Conservation (phyloP, 129 eudicot genomes). For the Calendula officinalis region DNA sequence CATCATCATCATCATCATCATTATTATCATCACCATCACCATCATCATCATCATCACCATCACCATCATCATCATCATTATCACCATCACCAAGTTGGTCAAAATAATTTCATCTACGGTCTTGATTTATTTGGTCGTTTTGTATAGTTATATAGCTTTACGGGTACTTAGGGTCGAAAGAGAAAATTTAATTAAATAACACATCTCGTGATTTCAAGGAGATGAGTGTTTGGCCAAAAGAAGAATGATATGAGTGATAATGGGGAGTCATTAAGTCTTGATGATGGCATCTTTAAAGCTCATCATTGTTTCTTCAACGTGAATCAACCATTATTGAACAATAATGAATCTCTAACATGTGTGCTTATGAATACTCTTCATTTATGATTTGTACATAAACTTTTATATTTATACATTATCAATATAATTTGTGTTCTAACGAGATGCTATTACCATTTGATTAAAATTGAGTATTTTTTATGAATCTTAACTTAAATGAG, state of each 20-base stretch:
- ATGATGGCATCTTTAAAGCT: conserved; percentile 33
- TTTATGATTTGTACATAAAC: conserved; percentile 6
- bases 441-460: too few species aligned
- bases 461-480: too few species aligned
- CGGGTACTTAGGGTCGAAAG: neutral
- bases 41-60: conserved; percentile 22
- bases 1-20: conserved; percentile 26
- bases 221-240: conserved; percentile 14
- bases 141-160: conserved; percentile 18
- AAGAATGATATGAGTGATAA: conserved; percentile 23
- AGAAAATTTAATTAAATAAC: neutral
- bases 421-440: neutral
- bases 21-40: too few species aligned
- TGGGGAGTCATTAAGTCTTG: conserved; percentile 1
- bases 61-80: too few species aligned
- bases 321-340: conserved; percentile 21
- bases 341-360: conserved; percentile 15
- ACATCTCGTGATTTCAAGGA: neutral
- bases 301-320: conserved; percentile 24
- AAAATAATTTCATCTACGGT: neutral
- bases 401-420: neutral
- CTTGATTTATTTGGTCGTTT: conserved; percentile 15
- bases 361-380: conserved; percentile 12
- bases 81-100: neutral
- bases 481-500: too few species aligned